Percentiles rank a stretch among this genome's conserved stretches.
phyloP scores from a whole-genome alignment of 169 alveolate species.

The Cryptosporidium ubiquitum region DNA sequence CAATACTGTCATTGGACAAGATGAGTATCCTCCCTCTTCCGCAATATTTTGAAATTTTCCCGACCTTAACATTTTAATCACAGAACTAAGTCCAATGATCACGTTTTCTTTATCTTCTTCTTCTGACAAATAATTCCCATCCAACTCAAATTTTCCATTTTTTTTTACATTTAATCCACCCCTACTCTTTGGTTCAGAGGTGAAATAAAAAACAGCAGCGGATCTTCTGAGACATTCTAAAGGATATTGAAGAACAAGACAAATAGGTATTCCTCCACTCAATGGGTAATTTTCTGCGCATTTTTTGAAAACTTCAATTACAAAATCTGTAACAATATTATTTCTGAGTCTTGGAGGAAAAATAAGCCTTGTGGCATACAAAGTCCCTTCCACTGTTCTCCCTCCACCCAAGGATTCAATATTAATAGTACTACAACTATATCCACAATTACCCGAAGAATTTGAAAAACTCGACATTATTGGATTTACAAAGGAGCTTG shows the following conservation, averaged over 20 bases:
- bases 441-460: conserved; percentile 37
- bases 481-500: conserved; percentile 42
- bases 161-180: conserved; percentile 76
- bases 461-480: conserved; percentile 57
- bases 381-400: conserved; percentile 78
- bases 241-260: conserved; percentile 50
- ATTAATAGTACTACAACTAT: conserved; percentile 41
- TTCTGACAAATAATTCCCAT: conserved; percentile 77
- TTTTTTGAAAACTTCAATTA: conserved; percentile 72
- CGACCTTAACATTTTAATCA: conserved; percentile 76
- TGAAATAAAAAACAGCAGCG: conserved; percentile 78
- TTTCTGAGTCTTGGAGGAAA: conserved; percentile 79
- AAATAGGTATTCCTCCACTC: conserved; percentile 40
- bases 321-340: conserved; percentile 77
- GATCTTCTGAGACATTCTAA: conserved; percentile 75
- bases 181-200: conserved; percentile 81
- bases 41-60: conserved; percentile 75
- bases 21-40: conserved; percentile 54
- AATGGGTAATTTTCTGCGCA: conserved; percentile 69
- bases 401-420: conserved; percentile 79
- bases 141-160: conserved; percentile 76
- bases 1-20: conserved; percentile 53
- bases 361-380: conserved; percentile 79
- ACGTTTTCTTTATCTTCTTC: conserved; percentile 79
- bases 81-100: conserved; percentile 75